Conservation (phyloP, 371 early-diverging fungal genomes). For the Mortierella sp. region DNA sequence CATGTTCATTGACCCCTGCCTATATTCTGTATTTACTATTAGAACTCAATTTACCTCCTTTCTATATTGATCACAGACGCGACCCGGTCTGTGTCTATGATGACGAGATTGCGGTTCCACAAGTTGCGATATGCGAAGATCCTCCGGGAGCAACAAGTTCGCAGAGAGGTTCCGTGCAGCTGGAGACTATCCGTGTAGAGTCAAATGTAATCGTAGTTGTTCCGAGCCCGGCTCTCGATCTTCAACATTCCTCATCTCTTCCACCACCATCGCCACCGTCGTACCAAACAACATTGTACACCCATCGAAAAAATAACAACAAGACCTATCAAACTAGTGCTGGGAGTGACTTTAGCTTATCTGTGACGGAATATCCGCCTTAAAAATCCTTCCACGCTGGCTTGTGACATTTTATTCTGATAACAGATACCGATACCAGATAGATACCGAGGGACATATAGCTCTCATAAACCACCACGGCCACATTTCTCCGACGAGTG, state of each 20-base stretch:
- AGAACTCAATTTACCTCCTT: constrained; percentile 37
- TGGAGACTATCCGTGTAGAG: background rate
- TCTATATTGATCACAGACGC: constrained; percentile 31
- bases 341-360: too few relatives aligned
- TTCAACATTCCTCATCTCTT: background rate
- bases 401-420: too few relatives aligned
- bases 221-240: background rate
- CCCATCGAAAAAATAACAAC: background rate
- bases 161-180: background rate
- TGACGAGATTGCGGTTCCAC: constrained; percentile 5
- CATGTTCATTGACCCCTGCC: background rate
- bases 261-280: background rate
- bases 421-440: too few relatives aligned
- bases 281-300: background rate
- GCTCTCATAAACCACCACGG: too few relatives aligned
- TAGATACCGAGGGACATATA: too few relatives aligned
- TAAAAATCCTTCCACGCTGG: too few relatives aligned
- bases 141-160: background rate
- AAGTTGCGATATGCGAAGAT: background rate
- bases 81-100: constrained; percentile 31
- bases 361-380: too few relatives aligned
- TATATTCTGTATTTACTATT: background rate
- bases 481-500: too few relatives aligned
- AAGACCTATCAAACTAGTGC: too few relatives aligned
- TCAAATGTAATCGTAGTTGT: background rate